Evolutionary conservation across 345 rosid genomes (phyloP).

Genomic region (Physaria fendleri): DNA sequence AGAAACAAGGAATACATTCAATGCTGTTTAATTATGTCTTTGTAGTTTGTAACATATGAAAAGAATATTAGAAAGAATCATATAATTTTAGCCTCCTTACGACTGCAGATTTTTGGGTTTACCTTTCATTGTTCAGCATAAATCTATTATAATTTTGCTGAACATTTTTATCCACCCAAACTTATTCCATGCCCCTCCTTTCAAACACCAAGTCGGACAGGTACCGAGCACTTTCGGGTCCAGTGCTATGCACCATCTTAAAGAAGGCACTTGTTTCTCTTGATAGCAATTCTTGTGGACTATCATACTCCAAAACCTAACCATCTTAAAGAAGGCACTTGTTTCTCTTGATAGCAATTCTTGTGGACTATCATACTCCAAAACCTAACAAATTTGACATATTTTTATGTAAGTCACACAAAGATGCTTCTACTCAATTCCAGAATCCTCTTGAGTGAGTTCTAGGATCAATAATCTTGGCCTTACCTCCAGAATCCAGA

Average conservation of each 20-base stretch:
- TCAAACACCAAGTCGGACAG: slow-evolving; percentile 49
- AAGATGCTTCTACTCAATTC: background rate
- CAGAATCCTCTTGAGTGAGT: background rate
- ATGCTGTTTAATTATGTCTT: too few relatives aligned
- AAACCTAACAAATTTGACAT: slow-evolving; percentile 39
- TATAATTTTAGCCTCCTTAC: background rate
- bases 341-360: slow-evolving; percentile 48
- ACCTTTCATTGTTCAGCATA: background rate
- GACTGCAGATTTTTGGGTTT: background rate
- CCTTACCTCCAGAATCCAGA: slow-evolving; percentile 38
- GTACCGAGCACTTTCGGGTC: slow-evolving; percentile 67
- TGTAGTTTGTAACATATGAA: too few relatives aligned
- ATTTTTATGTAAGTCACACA: background rate
- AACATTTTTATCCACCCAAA: background rate
- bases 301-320: too few relatives aligned
- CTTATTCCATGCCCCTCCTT: slow-evolving; percentile 21
- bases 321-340: slow-evolving; percentile 66
- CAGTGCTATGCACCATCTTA: slow-evolving; percentile 73
- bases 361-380: slow-evolving; percentile 62
- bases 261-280: too few relatives aligned
- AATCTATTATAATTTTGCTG: background rate
- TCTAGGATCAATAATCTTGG: background rate
- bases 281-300: too few relatives aligned
- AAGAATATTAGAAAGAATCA: background rate
- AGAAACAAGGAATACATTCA: too few relatives aligned